Base-by-base conservation (phyloP, 2,329 filamentous ascomycete genomes). In the Xylariales sp. region DNA sequence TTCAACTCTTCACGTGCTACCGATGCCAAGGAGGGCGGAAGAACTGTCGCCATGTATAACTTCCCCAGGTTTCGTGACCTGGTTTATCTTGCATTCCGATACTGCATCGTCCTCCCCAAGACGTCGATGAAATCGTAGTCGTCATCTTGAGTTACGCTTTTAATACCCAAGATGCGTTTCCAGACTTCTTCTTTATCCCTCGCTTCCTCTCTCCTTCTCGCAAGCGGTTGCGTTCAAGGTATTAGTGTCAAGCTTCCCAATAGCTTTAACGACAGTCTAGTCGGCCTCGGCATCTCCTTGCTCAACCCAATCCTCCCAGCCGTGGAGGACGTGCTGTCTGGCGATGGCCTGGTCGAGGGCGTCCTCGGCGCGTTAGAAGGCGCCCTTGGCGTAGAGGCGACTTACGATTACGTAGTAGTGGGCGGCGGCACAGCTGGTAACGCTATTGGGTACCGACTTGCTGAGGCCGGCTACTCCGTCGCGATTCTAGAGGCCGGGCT, bases 401-500 rank as follows among this genome's bases (percentile, higher is more conserved):
- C 39, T 3, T 51, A 44, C 18, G 50, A 52, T 35, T 52, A 51
- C 31, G 36, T 52, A 22, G 44, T 68, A 7, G 54, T 65, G 15
- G 64, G 65, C 32, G 65, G 64, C 18, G 65, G 65, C 22, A 65
- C 61, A 0, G 63, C 62, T 4, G 65, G 65, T 28, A 58, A 63
- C 28, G 54, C 58, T 0, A 42, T 67, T 2, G 64, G 54, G 3
- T 52, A 51, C 18, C 58, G 65, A 2, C 54, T 68, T 0, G 44
- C 46, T 25, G 47, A 52, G 41, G 46, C 55, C 7, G 54, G 50
- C 5, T 21, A 31, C 43, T 46, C 18, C 2, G 63, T 68, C 5
- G 63, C 62, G 15, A 56, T 68, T 3, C 50, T 69, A 32, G 65
- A 69, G 49, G 65, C 63, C 4, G 65, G 65, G 5, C 41, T 42